Base-by-base conservation (phyloP, 495 filamentous ascomycete genomes). In the Acidomyces sp. region DNA sequence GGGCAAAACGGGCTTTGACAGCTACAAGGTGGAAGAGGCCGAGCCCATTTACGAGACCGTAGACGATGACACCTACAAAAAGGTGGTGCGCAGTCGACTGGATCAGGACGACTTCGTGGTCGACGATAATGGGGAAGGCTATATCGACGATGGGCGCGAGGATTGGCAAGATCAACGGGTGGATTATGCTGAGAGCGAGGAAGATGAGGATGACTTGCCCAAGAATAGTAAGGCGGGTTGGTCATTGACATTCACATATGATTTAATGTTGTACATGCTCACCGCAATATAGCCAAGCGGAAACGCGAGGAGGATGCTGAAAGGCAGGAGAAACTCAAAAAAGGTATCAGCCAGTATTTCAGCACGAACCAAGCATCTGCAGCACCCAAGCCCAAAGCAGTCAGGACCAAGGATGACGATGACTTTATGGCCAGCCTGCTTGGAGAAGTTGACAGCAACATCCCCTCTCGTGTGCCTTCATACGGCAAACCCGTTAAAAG, bases 91-190 rank as follows among this genome's bases (percentile, higher is more conserved):
- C 26, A 75, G 79, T 31, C 80, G 92, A 16, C 68, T 97, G 31
- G 84, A 93, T 56, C 71, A 87, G 55, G 90, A 97, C 57, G 90
- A 97, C 63, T 97, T 97, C 45, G 88, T 97, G 40, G 83, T 97
- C 15, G 62, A 63, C 43, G 62, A 64, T 45, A 62, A 62, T 45
- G 62, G 62, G 30, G 53, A 52, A 37, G 62, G 60, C 6, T 97
- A 97, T 56, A 88, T 82, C 37, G 90, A 97, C 55, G 92, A 97
- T 56, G 90, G 90, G 41, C 82, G 90, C 35, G 90, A 97, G 57
- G 90, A 94, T 32, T 97, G 90, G 92, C 85, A 92, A 46, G 66
- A 69, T 41, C 74, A 81, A 47, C 70, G 63, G 15, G 61, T 54
- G 7, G 36, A 37, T 28, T 36, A 37, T 27, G 68, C 75, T 45